Percentiles rank a stretch among this genome's conserved stretches.
phyloP scores from a whole-genome alignment of 192 early-diverging fungal species.

The Oehlia diaphana region DNA sequence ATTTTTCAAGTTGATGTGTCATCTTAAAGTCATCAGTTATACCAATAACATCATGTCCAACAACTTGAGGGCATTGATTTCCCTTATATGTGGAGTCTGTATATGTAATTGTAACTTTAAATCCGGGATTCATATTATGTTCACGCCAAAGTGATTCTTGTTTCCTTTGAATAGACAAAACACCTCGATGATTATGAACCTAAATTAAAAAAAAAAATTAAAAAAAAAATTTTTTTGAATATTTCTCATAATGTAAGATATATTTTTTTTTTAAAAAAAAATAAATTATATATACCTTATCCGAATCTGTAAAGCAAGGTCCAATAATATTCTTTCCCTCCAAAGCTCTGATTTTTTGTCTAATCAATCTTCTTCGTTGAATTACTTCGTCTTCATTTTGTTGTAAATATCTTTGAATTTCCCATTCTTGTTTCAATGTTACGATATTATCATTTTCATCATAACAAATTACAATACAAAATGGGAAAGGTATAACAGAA shows the following conservation, averaged over 20 bases:
- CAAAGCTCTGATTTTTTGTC: slow-evolving; percentile 56
- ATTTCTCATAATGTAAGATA: background rate
- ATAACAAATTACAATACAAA: slow-evolving; percentile 65
- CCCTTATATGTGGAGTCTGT: background rate
- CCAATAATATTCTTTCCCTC: slow-evolving; percentile 60
- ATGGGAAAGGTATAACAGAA: slow-evolving; percentile 65
- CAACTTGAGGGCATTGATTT: background rate
- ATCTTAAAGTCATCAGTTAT: slow-evolving; percentile 50
- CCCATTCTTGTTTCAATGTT: slow-evolving; percentile 50
- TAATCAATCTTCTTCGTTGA: slow-evolving; percentile 45
- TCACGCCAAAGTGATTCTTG: slow-evolving; percentile 41
- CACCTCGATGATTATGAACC: slow-evolving; percentile 46
- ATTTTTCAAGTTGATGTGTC: slow-evolving; percentile 49
- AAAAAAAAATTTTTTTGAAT: too few relatives aligned
- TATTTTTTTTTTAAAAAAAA: slow-evolving; percentile 17
- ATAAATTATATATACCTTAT: background rate
- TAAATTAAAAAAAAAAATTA: too few relatives aligned
- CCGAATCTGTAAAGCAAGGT: slow-evolving; percentile 40
- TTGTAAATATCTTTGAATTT: slow-evolving; percentile 52
- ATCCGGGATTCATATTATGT: slow-evolving; percentile 61
- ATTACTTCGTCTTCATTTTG: slow-evolving; percentile 54
- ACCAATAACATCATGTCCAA: slow-evolving; percentile 49
- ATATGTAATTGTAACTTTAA: slow-evolving; percentile 51
- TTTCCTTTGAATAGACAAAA: slow-evolving; percentile 50
- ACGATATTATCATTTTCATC: slow-evolving; percentile 58